Evolutionary conservation across 1,139 yeast species (phyloP), one percentile per base, ranked within the genome.

Genomic region (Pichia sp.): DNA sequence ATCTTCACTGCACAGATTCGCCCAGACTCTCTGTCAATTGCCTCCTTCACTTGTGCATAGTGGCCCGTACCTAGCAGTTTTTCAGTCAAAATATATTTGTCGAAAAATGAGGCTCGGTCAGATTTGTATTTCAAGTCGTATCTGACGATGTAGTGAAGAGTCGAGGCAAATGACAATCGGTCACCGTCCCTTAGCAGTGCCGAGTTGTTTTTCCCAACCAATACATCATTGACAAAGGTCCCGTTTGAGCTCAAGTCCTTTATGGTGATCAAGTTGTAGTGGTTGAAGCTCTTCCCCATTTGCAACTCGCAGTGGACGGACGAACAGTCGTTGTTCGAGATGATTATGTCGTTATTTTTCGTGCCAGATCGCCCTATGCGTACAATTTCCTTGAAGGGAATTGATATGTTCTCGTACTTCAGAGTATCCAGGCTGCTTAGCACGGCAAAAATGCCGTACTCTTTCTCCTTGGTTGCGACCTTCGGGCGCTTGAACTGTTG

Each of bases 1-100:
- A 86, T 82, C 64, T 86, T 86, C 3, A 86, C 88, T 0, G 93
- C 93, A 45, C 83, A 86, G 1, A 77, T 69, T 54, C 78, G 78
- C 0, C 89, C 89, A 0, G 84, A 76, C 15, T 70, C 67, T 59
- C 83, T 77, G 60, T 80, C 77, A 29, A 76, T 72, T 3, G 90
- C 90, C 60, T 85, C 89, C 64, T 81, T 84, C 1, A 87, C 95
- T 19, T 83, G 81, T 1, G 93, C 93, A 66, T 86, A 87, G 69
- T 86, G 93, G 0, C 95, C 95, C 3, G 85, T 72, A 0, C 95
- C 95, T 31, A 87, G 70, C 59, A 84, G 81, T 55, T 74, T 75
- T 0, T 88, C 87, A 5, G 58, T 54, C 34, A 85, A 61, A 1
- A 81, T 72, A 63, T 84, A 87, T 57, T 79, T 79, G 64, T 84